phyloP scores from a whole-genome alignment of 1,284 basidiomycete species.

The Tremellales sp. region DNA sequence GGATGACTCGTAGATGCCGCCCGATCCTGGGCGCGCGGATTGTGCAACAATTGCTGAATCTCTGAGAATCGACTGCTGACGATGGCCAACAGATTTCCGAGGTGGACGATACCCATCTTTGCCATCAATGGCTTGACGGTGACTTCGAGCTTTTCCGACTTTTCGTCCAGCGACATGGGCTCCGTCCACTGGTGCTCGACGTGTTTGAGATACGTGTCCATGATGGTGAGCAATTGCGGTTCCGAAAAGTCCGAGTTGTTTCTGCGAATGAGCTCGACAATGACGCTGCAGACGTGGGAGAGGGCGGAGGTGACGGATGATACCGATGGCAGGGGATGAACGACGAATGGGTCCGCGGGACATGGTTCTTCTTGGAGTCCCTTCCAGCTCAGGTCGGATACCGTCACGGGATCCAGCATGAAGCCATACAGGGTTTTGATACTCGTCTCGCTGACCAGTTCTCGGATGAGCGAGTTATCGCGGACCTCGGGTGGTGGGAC shows the following conservation, averaged over 20 bases:
- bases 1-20: constrained; percentile 67
- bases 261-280: constrained; percentile 95
- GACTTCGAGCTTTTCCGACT: constrained; percentile 57
- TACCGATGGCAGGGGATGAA: constrained; percentile 57
- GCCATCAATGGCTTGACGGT: constrained; percentile 83
- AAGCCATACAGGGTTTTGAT: constrained; percentile 71
- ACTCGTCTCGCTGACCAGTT: constrained; percentile 75
- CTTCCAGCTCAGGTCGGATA: constrained; percentile 36
- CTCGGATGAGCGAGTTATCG: constrained; percentile 78
- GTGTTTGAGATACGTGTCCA: constrained; percentile 17
- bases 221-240: constrained; percentile 85
- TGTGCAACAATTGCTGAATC: constrained; percentile 67
- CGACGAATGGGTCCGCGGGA: constrained; percentile 38
- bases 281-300: constrained; percentile 79
- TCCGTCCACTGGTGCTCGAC: constrained; percentile 11
- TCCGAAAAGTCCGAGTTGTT: constrained; percentile 99
- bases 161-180: constrained; percentile 4
- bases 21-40: constrained; percentile 64
- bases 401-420: constrained; percentile 68
- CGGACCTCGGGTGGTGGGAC: constrained; percentile 25
- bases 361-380: constrained; percentile 19
- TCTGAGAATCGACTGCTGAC: constrained; percentile 67
- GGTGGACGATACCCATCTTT: constrained; percentile 88
- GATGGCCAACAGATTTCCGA: constrained; percentile 76
- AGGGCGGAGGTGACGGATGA: constrained; percentile 84